A percentile compares a stretch with the other conserved stretches of the same genome.
phyloP scores from a whole-genome alignment of 192 early-diverging fungal genomes.

The Entomortierella parvispora region DNA sequence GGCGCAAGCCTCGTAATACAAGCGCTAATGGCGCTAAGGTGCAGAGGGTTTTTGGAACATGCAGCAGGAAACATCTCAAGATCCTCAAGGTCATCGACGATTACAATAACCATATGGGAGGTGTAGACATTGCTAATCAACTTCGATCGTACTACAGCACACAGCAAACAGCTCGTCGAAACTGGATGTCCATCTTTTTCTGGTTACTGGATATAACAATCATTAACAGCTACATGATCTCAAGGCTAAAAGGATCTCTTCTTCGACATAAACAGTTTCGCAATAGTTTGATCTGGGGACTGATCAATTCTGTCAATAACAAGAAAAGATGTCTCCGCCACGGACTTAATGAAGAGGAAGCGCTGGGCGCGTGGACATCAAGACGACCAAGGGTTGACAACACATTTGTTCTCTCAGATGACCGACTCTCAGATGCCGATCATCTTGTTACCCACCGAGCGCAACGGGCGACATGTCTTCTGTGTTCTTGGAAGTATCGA shows the following conservation, averaged over 20 bases:
- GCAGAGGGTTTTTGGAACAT: constrained; percentile 10
- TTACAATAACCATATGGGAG: constrained; percentile 41
- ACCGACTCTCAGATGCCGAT: too few species aligned
- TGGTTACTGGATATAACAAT: constrained; percentile 25
- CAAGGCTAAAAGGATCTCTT: not conserved
- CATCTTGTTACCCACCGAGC: too few species aligned
- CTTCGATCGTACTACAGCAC: constrained; percentile 22
- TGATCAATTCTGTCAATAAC: too few species aligned
- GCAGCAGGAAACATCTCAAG: not conserved
- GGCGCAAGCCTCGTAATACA: constrained; percentile 16
- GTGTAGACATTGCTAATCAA: constrained; percentile 32
- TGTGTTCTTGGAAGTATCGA: too few species aligned
- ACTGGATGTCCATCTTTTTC: constrained; percentile 32
- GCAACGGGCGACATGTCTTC: too few species aligned
- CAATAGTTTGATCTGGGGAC: not conserved
- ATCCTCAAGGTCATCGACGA: constrained; percentile 33
- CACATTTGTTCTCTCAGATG: too few species aligned
- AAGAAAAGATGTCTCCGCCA: too few species aligned
- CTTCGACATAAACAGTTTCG: constrained; percentile 9
- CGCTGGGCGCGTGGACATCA: too few species aligned
- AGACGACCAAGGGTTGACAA: too few species aligned
- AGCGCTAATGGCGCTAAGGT: constrained; percentile 19
- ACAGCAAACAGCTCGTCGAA: constrained; percentile 9
- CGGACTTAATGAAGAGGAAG: too few species aligned
- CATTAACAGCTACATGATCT: constrained; percentile 5